Evolutionary conservation across 495 filamentous ascomycete species (phyloP).

Genomic region (Neurospora cerealis): DNA sequence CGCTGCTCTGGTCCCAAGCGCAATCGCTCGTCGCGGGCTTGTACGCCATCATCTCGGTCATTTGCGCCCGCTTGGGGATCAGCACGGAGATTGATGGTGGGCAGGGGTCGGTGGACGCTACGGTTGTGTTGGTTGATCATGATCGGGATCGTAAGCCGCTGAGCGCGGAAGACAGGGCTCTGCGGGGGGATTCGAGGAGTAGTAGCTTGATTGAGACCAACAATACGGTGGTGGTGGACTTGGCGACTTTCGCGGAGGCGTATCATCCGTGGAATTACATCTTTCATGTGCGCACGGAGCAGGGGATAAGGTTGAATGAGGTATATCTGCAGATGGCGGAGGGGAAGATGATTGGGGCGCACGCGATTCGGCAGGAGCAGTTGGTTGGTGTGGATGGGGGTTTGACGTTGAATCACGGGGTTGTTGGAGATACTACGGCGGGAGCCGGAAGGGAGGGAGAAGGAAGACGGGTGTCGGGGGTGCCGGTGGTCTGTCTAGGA

Average conservation of each 20-base stretch:
- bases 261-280: constrained; percentile 59
- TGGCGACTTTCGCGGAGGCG: constrained; percentile 55
- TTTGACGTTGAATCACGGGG: constrained; percentile 23
- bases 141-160: constrained; percentile 15
- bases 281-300: constrained; percentile 53
- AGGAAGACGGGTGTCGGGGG: neutral
- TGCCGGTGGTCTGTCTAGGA: constrained; percentile 58
- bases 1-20: constrained; percentile 44
- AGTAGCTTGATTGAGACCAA: constrained; percentile 19
- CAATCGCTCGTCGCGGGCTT: constrained; percentile 65
- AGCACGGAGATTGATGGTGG: constrained; percentile 50
- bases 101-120: constrained; percentile 64
- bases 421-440: neutral
- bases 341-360: constrained; percentile 31
- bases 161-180: constrained; percentile 11
- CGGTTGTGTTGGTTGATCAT: constrained; percentile 62
- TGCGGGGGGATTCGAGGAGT: constrained; percentile 13
- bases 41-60: constrained; percentile 64
- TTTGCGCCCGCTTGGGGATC: constrained; percentile 50
- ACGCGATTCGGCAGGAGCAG: constrained; percentile 29
- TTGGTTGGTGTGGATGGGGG: constrained; percentile 38
- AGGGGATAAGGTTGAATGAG: constrained; percentile 38
- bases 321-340: constrained; percentile 35
- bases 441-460: neutral
- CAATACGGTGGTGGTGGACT: constrained; percentile 50